Base-by-base conservation (phyloP, 306 rosid species). In the Casuarina equisetifolia region DNA sequence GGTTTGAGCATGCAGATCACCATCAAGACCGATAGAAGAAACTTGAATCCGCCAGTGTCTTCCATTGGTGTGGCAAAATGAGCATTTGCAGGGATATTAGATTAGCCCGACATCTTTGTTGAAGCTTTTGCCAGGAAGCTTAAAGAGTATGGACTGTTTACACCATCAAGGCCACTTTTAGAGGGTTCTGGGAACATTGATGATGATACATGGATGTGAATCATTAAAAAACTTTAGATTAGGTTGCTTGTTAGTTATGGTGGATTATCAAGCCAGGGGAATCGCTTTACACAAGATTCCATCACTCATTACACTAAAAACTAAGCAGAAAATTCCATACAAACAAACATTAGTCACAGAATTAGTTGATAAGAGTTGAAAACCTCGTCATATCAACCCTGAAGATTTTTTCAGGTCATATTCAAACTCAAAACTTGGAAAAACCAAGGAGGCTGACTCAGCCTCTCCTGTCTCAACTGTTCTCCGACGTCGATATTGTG, bases 391-490 rank as follows among this genome's bases (percentile, higher is more conserved):
- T 62, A 84, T 80, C 79, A 78, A 81, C 75, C 83, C 77, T 48
- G 71, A 81, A 51, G 76, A 63, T 61, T 69, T 35, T 10, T 3
- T 63, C 45, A 89, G 80, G 88, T 80, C 80, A 83, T 79, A 85
- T 85, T 85, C 85, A 86, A 83, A 84, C 89, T 91, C 89, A 89
- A 82, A 53, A 85, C 91, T 82, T 85, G 91, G 74, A 88, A 88
- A 77, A 82, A 73, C 91, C 92, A 91, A 76, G 92, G 87, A 73
- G 90, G 85, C 76, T 86, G 86, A 75, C 88, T 84, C 10, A 90
- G 84, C 77, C 81, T 84, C 72, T 86, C 89, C 76, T 82, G 88
- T 78, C 83, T 86, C 57, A 78, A 59, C 77, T 80, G 85, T 76
- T 85, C 90, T 78, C 83, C 93, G 58, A 80, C 76, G 46, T 72